Percentiles rank a stretch among this genome's conserved stretches.
Conservation (phyloP, 768 basidiomycete species). For the Pholiota microspora region DNA sequence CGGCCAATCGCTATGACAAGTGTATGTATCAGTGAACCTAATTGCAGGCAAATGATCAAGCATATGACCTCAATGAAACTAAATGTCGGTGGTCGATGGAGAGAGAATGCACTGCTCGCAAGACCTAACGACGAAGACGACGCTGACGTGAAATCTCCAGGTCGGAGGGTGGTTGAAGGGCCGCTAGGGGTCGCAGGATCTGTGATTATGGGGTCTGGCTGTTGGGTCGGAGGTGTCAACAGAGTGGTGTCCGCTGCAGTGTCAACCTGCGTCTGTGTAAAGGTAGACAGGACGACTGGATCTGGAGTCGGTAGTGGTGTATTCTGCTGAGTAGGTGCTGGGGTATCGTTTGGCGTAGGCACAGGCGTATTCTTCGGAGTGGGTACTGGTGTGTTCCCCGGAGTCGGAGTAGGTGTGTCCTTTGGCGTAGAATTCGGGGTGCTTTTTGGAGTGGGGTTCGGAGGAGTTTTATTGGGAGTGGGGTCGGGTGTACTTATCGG, state of each 20-base stretch:
- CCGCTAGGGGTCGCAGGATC: background rate
- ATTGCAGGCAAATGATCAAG: too few relatives aligned
- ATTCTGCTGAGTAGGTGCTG: background rate
- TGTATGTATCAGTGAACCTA: too few relatives aligned
- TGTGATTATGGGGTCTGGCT: background rate
- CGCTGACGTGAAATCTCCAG: background rate
- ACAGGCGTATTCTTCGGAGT: background rate
- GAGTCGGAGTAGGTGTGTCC: background rate
- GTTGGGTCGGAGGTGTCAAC: background rate
- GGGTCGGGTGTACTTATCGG: background rate
- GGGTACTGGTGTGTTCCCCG: background rate
- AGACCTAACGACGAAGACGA: too few relatives aligned
- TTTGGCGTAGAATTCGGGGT: background rate
- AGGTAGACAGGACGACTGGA: background rate
- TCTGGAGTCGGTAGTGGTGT: background rate
- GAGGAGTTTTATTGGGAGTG: too few relatives aligned
- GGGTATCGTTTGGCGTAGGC: background rate
- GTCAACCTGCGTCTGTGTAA: background rate
- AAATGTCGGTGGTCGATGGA: too few relatives aligned
- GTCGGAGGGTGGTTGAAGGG: background rate
- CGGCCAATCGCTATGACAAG: too few relatives aligned
- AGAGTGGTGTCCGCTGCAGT: background rate
- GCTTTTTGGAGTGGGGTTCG: background rate
- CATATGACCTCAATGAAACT: too few relatives aligned
- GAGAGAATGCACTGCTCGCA: too few relatives aligned